Evolutionary conservation across 2,329 filamentous ascomycete genomes (phyloP), one percentile per base, ranked within the genome.

Genomic region (Colletotrichum spinosum): DNA sequence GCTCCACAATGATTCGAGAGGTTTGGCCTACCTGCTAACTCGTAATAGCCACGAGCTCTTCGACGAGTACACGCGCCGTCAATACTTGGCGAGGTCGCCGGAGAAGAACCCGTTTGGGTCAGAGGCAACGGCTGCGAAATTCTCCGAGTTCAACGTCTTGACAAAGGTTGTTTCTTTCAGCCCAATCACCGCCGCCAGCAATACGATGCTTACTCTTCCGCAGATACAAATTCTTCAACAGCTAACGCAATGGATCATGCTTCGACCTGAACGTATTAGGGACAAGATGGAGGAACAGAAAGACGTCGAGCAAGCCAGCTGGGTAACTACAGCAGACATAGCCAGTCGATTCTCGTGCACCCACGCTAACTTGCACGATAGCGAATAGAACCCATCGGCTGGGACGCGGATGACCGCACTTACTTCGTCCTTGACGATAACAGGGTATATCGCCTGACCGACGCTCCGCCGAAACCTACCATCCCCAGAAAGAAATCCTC

Each of bases 361-460:
- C 1, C 9, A 34, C 17, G 39, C 17, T 12, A 17, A 66, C 41
- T 34, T 13, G 15, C 6, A 33, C 17, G 13, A 17, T 57, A 91
- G 89, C 83, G 89, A 65, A 93, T 96, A 70, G 92, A 95, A 72
- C 91, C 92, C 0, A 90, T 91, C 68, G 96, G 96, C 9, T 98
- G 93, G 89, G 96, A 99, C 76, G 85, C 88, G 25, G 85, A 97
- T 51, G 94, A 97, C 69, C 90, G 93, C 42, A 90, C 89, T 41
- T 97, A 98, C 75, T 97, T 91, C 73, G 90, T 98, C 3, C 86
- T 99, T 4, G 95, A 98, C 72, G 96, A 99, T 75, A 97, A 97
- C 72, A 88, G 96, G 68, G 83, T 99, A 46, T 99, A 99, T 76
- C 92, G 94, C 60, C 85, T 91, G 67, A 93, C 92, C n/a, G 92